These are phyloP conservation scores for Quercus aquifolioides DNA, from an alignment of 306 rosid genomes.

Conservation along the genomic window DNA sequence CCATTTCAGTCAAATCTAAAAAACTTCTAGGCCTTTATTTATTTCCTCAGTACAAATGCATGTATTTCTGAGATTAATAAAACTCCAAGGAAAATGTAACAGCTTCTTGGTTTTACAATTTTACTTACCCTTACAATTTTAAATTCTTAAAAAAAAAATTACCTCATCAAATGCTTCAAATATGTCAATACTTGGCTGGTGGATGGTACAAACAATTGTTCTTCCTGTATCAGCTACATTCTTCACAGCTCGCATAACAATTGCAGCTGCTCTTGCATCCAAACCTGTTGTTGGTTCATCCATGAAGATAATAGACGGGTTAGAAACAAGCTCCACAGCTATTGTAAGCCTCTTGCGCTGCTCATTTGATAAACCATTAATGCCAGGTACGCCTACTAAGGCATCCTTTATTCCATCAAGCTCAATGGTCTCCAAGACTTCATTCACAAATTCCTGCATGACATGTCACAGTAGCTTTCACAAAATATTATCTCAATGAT, in stretches of 20 bases:
- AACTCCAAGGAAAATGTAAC: background rate
- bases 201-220: conserved; percentile 57
- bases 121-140: background rate
- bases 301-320: conserved; percentile 64
- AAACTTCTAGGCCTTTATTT: background rate
- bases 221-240: conserved; percentile 62
- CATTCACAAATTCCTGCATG: conserved; percentile 47
- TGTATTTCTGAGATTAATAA: background rate
- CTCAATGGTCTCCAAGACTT: conserved; percentile 59
- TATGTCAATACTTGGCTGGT: conserved; percentile 64
- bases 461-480: no score
- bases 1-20: background rate
- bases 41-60: background rate
- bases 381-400: conserved; percentile 45
- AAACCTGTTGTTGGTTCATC: conserved; percentile 69
- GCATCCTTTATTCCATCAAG: conserved; percentile 49
- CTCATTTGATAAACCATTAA: conserved; percentile 59
- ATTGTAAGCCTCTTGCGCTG: conserved; percentile 60
- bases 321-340: conserved; percentile 59
- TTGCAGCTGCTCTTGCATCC: conserved; percentile 61
- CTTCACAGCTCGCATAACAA: conserved; percentile 62
- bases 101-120: background rate
- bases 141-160: background rate
- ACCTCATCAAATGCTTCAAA: conserved; percentile 74
- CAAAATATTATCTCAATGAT: background rate